A percentile compares a stretch with the other conserved stretches of the same genome.
Evolutionary conservation across 257 asterid genomes (phyloP).

Genomic region (Solanum megistacrolobum): DNA sequence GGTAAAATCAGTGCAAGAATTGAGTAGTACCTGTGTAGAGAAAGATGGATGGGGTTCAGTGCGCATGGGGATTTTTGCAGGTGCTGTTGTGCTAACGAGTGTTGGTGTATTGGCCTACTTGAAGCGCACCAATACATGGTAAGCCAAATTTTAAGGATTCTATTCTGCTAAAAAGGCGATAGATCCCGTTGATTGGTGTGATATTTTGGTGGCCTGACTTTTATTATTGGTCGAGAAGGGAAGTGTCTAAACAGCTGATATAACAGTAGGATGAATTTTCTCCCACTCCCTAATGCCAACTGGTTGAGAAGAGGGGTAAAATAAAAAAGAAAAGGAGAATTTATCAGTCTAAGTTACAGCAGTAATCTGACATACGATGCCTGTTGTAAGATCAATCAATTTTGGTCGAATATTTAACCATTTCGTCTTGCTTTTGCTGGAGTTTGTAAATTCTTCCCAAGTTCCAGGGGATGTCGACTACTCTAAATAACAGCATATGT

Average conservation of each 20-base stretch:
- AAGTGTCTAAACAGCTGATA: background rate
- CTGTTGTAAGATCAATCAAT: background rate
- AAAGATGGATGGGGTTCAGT: constrained; percentile 19
- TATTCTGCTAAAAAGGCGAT: background rate
- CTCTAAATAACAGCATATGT: background rate
- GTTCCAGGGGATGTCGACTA: background rate
- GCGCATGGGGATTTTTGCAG: constrained; percentile 44
- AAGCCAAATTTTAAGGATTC: background rate
- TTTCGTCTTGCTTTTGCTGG: background rate
- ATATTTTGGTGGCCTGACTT: background rate
- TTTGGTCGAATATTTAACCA: background rate
- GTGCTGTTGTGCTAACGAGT: constrained; percentile 51
- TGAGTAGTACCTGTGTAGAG: constrained; percentile 11
- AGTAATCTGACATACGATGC: background rate
- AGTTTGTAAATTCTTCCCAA: background rate
- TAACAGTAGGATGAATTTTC: background rate
- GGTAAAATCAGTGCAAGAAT: constrained; percentile 1
- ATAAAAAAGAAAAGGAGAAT: background rate
- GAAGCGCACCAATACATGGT: constrained; percentile 47
- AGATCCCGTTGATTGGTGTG: background rate
- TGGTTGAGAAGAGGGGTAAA: background rate
- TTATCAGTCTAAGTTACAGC: background rate
- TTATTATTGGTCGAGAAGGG: background rate
- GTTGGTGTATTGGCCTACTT: constrained; percentile 51
- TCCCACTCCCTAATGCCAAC: background rate